Evolutionary conservation across 164 flowering plant genomes (phyloP), one percentile per base, ranked within the genome.

Genomic region (Pachysandra terminalis): DNA sequence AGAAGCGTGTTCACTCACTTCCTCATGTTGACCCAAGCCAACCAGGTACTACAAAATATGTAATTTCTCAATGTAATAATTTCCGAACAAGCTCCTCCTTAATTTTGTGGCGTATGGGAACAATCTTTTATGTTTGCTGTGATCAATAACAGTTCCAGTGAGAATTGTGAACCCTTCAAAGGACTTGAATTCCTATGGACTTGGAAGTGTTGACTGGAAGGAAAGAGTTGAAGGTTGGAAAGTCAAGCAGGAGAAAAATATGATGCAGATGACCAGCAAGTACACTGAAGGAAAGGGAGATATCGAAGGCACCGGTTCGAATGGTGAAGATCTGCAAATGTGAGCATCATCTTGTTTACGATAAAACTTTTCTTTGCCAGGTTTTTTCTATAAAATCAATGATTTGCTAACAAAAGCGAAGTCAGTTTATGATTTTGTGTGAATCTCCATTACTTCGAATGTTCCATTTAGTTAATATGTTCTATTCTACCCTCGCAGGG

Each of bases 161-260:
- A 89, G 97, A 79, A 89, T 87, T 70, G 98, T 90, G 69, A 96
- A 91, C 63, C 98, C 97, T 12, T 83, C 98, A 32, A 95, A 89
- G 79, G 96, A 91, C 82, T 77, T 91, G 81, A 91, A 91, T 74
- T 84, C 97, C 57, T 95, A 95, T 79, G 98, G 98, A 56, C 92
- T 95, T 66, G 96, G 96, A 61, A 89, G 82, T 84, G 98, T 95
- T 78, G 98, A 95, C 83, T 95, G 98, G 98, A 95, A 90, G 73
- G 98, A 92, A 78, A 84, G 98, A 73, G 95, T 96, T 64, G 99
- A 92, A 74, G 86, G 98, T 45, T 96, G 99, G 98, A 96, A 93
- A 71, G 87, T 93, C 60, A 92, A 90, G 74, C 96, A 93, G 78
- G 97, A 96, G 63, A 91, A 90, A 75, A 93, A 83, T 72, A 77